A percentile compares a stretch with the other conserved stretches of the same genome.
phyloP scores from a whole-genome alignment of 352 stramenopile genomes.

The Pythium guiyangense region DNA sequence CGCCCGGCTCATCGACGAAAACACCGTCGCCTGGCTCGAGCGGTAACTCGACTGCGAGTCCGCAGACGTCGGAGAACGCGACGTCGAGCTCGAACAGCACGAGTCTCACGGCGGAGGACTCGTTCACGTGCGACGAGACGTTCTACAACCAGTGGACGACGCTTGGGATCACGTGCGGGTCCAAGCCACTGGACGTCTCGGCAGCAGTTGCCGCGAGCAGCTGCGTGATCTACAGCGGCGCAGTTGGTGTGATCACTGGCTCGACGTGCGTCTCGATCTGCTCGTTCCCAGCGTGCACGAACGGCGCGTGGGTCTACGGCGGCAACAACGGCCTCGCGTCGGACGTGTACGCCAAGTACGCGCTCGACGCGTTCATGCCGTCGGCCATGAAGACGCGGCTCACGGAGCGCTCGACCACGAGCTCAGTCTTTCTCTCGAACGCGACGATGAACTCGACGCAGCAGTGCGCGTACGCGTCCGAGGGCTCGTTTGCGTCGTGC shows the following conservation, averaged over 20 bases:
- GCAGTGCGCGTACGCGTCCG: conserved; percentile 58
- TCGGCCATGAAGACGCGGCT: conserved; percentile 38
- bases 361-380: conserved; percentile 53
- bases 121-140: conserved; percentile 61
- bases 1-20: conserved; percentile 1
- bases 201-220: conserved; percentile 41
- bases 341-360: conserved; percentile 50
- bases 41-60: not conserved
- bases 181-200: conserved; percentile 38
- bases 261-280: conserved; percentile 77
- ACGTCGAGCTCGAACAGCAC: conserved; percentile 16
- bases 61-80: conserved; percentile 1
- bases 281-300: conserved; percentile 63
- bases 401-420: conserved; percentile 29
- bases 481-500: conserved; percentile 64
- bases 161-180: conserved; percentile 57
- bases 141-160: conserved; percentile 80
- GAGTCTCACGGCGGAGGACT: conserved; percentile 20
- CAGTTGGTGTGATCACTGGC: conserved; percentile 33
- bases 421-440: conserved; percentile 48
- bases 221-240: conserved; percentile 81
- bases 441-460: conserved; percentile 51
- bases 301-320: conserved; percentile 57
- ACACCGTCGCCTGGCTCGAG: not conserved
- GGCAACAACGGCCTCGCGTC: conserved; percentile 58